Percentiles rank a stretch among this genome's conserved stretches.
Conservation (phyloP, 352 stramenopile species). For the Phytophthora podocarpi region DNA sequence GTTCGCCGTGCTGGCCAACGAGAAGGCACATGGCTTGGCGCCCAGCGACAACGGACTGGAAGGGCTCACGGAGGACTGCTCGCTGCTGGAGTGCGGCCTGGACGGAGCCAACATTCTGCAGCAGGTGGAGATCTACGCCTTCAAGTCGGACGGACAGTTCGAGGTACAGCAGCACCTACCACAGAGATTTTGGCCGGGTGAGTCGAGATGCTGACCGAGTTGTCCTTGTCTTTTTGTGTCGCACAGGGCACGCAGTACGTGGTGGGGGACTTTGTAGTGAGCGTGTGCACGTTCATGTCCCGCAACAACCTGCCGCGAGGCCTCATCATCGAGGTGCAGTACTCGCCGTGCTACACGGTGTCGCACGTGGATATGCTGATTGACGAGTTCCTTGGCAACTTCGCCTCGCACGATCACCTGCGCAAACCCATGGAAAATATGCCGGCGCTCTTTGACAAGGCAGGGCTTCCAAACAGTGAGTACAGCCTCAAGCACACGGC, state of each 20-base stretch:
- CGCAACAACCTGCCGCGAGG: constrained; percentile 81
- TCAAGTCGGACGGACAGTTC: constrained; percentile 89
- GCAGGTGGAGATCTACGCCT: constrained; percentile 89
- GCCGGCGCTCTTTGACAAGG: constrained; percentile 72
- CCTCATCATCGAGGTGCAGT: constrained; percentile 86
- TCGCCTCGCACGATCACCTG: constrained; percentile 68
- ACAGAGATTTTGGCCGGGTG: neutral
- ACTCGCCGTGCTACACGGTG: constrained; percentile 81
- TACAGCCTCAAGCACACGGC: constrained; percentile 90
- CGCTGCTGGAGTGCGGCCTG: constrained; percentile 82
- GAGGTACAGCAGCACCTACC: constrained; percentile 56
- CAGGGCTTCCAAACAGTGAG: constrained; percentile 64
- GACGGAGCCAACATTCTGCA: constrained; percentile 87
- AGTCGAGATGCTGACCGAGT: neutral
- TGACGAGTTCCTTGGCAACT: constrained; percentile 80
- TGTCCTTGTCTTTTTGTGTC: neutral
- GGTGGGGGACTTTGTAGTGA: constrained; percentile 87
- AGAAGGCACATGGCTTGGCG: constrained; percentile 59
- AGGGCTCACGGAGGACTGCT: constrained; percentile 72
- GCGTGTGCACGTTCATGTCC: constrained; percentile 89
- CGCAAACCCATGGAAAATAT: constrained; percentile 81
- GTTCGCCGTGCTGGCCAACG: constrained; percentile 85
- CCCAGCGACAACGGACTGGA: constrained; percentile 81
- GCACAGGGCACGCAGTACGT: constrained; percentile 74
- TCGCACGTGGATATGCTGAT: constrained; percentile 80